Conservation (phyloP, 2,329 filamentous ascomycete genomes). For the Trichoderma semiorbis region DNA sequence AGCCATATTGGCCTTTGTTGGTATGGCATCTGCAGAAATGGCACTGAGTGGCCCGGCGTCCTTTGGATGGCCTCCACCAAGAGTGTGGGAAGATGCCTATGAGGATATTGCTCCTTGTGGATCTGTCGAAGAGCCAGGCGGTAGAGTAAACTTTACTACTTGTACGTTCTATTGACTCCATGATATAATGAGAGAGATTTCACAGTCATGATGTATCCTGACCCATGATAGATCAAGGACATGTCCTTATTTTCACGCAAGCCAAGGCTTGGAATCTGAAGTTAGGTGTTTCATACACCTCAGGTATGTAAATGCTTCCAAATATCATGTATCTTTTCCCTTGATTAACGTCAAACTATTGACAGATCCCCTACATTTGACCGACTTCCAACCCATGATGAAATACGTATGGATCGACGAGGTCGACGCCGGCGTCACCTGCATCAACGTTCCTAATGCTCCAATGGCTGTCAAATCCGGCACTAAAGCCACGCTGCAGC, state of each 20-base stretch:
- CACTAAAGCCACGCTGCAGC: constrained; percentile 42
- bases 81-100: background rate
- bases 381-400: background rate
- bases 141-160: background rate
- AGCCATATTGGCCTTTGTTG: background rate
- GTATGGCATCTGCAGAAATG: background rate
- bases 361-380: background rate
- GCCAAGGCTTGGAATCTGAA: background rate
- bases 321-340: background rate
- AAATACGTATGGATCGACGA: background rate
- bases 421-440: constrained; percentile 45
- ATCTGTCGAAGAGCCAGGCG: background rate
- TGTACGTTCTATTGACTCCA: background rate
- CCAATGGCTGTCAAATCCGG: constrained; percentile 37
- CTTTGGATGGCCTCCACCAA: background rate
- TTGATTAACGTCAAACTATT: background rate
- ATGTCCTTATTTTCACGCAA: background rate
- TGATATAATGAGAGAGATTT: background rate
- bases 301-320: background rate
- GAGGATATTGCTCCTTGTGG: background rate
- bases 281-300: background rate
- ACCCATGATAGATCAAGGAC: background rate
- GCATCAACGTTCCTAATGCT: constrained; percentile 36
- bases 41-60: background rate
- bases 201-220: background rate